phyloP scores from a whole-genome alignment of 2,329 filamentous ascomycete species.

The Fusarium dimerum region DNA sequence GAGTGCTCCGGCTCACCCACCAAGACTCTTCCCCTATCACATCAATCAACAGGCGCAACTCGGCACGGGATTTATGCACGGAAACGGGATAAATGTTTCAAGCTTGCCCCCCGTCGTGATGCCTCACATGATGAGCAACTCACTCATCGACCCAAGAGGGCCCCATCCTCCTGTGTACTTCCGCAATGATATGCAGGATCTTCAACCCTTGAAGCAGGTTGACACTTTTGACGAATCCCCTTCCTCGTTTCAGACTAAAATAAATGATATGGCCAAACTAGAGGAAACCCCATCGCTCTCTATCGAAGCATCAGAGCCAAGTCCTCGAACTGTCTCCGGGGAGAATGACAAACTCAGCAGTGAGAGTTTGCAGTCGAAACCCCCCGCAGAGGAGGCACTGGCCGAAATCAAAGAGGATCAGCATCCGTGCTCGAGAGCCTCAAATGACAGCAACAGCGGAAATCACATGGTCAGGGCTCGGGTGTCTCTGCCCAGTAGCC shows the following conservation, averaged over 20 bases:
- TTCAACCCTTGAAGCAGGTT: not conserved
- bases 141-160: not conserved
- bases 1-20: conserved; percentile 3
- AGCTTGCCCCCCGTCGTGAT: not conserved
- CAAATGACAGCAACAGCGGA: conserved; percentile 8
- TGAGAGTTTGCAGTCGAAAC: conserved; percentile 30
- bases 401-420: conserved; percentile 5
- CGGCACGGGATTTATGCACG: not conserved
- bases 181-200: not conserved
- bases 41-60: too few species aligned
- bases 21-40: conserved; percentile 1
- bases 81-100: not conserved
- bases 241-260: not conserved
- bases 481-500: conserved; percentile 22
- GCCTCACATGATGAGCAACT: not conserved
- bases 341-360: not conserved
- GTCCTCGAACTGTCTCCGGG: not conserved
- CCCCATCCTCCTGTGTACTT: not conserved
- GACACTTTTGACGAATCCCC: not conserved
- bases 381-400: conserved; percentile 30
- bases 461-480: conserved; percentile 14
- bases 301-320: not conserved
- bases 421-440: not conserved
- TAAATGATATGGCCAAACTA: not conserved
- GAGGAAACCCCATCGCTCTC: not conserved